Evolutionary conservation across 805 yeast species (phyloP), one percentile per base, ranked within the genome.

Genomic region (Torulaspora indica): DNA sequence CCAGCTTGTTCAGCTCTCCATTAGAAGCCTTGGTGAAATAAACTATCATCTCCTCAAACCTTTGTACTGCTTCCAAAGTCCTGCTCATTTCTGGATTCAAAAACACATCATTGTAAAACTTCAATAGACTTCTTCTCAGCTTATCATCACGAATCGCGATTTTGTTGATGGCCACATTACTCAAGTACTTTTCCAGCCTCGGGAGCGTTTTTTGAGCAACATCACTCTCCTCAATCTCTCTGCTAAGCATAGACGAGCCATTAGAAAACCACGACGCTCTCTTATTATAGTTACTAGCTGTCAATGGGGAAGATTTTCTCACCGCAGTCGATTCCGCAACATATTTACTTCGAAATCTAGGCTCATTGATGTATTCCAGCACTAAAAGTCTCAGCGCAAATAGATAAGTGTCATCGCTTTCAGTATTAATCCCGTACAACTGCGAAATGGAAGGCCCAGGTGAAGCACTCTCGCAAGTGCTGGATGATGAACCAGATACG

Each of bases 351-450:
- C 73, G 63, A 64, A 81, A 82, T 29, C 87, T 63, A 2, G 85
- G 85, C 60, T 81, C 87, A 46, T 74, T 77, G 42, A 76, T 66
- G 54, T 83, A 81, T 38, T 79, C 82, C 14, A 84, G 58, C 9
- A 84, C 60, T 2, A 82, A 58, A 5, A 79, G 62, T 53, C 80
- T 78, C 36, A 83, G 56, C 1, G 81, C 71, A 24, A 75, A 70
- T 38, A 72, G 71, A 52, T 82, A 82, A 3, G 79, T 62, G 24
- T 64, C 68, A 6, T 43, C 37, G 9, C 42, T 8, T 12, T 41
- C 40, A 4, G 40, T 40, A 6, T 27, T 27, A 3, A 50, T 41
- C 5, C 17, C 30, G 14, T 48, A 46, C 5, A 45, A 29, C 20
- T 46, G 47, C 6, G 43, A 35, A 27, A 51, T 40, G 5, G 49